phyloP scores from a whole-genome alignment of 2,329 filamentous ascomycete genomes.

The Aspergillus sp. region DNA sequence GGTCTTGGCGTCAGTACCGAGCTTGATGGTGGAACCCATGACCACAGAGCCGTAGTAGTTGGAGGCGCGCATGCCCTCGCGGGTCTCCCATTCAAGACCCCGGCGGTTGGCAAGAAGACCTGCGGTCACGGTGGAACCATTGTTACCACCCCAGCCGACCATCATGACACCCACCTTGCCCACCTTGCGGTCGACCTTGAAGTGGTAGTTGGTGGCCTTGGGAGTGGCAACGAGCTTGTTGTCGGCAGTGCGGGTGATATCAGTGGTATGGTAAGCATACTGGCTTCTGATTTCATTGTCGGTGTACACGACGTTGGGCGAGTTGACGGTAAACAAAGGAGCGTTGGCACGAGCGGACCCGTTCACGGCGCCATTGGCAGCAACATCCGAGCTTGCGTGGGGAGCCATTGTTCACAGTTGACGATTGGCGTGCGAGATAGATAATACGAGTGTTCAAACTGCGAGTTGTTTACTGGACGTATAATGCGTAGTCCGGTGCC shows the following conservation, averaged over 20 bases:
- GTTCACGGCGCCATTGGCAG: slow-evolving; percentile 56
- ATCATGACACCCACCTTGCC: slow-evolving; percentile 96
- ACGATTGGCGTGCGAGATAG: slow-evolving; percentile 22
- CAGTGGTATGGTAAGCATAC: slow-evolving; percentile 95
- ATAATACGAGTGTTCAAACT: slow-evolving; percentile 44
- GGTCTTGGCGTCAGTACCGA: slow-evolving; percentile 82
- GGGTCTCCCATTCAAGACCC: slow-evolving; percentile 85
- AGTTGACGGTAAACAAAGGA: slow-evolving; percentile 79
- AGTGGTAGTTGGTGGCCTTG: slow-evolving; percentile 88
- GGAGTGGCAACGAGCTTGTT: slow-evolving; percentile 83
- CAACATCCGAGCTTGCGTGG: slow-evolving; percentile 70
- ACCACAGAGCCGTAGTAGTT: slow-evolving; percentile 99
- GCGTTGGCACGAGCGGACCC: slow-evolving; percentile 49
- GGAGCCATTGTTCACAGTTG: slow-evolving; percentile 72
- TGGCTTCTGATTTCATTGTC: slow-evolving; percentile 85
- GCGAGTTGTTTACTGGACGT: slow-evolving; percentile 46
- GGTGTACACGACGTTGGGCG: slow-evolving; percentile 89
- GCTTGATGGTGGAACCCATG: slow-evolving; percentile 97
- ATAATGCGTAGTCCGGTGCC: slow-evolving; percentile 63
- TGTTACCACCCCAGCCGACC: slow-evolving; percentile 97
- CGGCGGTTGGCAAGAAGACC: slow-evolving; percentile 95
- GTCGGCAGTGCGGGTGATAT: slow-evolving; percentile 68
- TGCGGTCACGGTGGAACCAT: slow-evolving; percentile 93
- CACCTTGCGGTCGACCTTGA: slow-evolving; percentile 93
- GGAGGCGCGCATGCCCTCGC: slow-evolving; percentile 77